These are phyloP conservation scores for Erodium trifolium DNA, from an alignment of 441 rosid genomes.

Conservation along the genomic window DNA sequence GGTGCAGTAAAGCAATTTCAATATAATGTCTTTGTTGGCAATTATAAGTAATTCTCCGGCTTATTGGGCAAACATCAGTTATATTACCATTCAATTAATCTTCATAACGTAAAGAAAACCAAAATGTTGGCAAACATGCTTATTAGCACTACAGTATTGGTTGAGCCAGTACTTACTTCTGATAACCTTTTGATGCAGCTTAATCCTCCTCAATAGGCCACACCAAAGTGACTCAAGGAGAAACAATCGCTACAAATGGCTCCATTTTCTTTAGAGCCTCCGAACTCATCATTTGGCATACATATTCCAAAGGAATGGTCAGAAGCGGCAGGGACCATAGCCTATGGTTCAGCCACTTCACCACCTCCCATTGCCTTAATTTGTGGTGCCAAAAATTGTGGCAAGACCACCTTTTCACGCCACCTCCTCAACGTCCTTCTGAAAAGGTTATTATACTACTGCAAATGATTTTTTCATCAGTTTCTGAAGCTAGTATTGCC, in stretches of 20 bases:
- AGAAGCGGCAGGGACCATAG: constrained; percentile 49
- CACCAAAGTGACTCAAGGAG: background rate
- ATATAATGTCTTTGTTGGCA: no score
- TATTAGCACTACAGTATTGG: background rate
- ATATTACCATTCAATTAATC: no score
- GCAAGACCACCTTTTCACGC: constrained; percentile 84
- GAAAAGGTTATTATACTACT: constrained; percentile 36
- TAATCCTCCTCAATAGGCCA: background rate
- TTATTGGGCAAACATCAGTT: no score
- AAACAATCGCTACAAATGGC: constrained; percentile 13
- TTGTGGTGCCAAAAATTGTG: constrained; percentile 79
- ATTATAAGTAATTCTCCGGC: no score
- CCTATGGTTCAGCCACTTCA: constrained; percentile 37
- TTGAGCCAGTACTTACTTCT: background rate
- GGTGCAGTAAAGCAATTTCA: no score
- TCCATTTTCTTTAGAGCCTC: constrained; percentile 18
- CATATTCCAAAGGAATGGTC: constrained; percentile 64
- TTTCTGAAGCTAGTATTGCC: background rate
- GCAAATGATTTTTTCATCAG: background rate
- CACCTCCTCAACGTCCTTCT: constrained; percentile 66
- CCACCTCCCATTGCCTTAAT: constrained; percentile 47
- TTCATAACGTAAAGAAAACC: no score
- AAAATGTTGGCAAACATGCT: background rate
- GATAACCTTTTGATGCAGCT: background rate
- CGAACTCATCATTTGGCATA: constrained; percentile 26